Conservation (phyloP, 2,329 filamentous ascomycete genomes). For the Aciculosporium take region DNA sequence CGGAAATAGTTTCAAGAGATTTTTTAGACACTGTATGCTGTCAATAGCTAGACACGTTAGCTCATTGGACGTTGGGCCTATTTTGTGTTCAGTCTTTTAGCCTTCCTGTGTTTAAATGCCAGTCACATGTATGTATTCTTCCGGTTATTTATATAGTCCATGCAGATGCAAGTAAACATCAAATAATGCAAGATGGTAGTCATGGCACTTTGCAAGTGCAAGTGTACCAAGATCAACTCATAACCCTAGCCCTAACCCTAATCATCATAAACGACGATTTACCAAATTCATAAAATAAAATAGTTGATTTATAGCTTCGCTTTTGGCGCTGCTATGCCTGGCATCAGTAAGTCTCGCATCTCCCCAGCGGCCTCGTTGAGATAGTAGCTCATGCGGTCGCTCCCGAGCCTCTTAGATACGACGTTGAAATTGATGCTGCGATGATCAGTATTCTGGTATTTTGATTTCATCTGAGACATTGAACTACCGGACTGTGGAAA, state of each 20-base stretch:
- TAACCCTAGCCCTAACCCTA: too few relatives aligned
- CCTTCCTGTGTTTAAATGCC: background rate
- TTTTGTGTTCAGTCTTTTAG: background rate
- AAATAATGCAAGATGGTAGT: background rate
- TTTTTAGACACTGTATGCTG: background rate
- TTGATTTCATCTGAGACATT: background rate
- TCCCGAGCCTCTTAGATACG: slow-evolving; percentile 82
- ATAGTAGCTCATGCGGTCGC: slow-evolving; percentile 89
- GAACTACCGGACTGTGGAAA: too few relatives aligned
- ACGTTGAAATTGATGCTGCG: slow-evolving; percentile 94
- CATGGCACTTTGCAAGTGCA: background rate
- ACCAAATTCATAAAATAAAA: too few relatives aligned
- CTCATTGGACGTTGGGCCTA: background rate
- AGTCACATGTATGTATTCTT: background rate
- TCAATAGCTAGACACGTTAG: background rate
- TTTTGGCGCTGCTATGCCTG: slow-evolving; percentile 66
- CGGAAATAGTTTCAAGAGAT: background rate
- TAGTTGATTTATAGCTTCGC: slow-evolving; percentile 52
- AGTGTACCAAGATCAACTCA: background rate
- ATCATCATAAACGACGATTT: background rate
- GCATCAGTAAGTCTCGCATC: slow-evolving; percentile 71
- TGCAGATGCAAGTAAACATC: background rate
- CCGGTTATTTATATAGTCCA: background rate
- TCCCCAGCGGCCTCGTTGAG: slow-evolving; percentile 87
- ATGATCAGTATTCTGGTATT: slow-evolving; percentile 3